phyloP scores from a whole-genome alignment of 176 grass and related monocot genomes.

The maize (Zea mays) region Zm-B73-REFERENCE-NAM-5.0 NC_050103.1:136888501-136889000 shows the following conservation, averaged over 20 bases:
- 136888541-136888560: too few species aligned
- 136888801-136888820: background rate
- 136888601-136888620: background rate
- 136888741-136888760: background rate
- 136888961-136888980: background rate
- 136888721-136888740: background rate
- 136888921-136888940: background rate
- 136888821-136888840: conserved; percentile 23
- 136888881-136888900: background rate
- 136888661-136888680: background rate
- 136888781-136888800: background rate
- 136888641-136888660: background rate
- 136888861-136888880: background rate
- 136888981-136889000: conserved; percentile 25
- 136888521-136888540: too few species aligned
- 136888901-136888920: background rate
- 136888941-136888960: conserved; percentile 9
- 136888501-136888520: too few species aligned
- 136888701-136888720: background rate
- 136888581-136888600: background rate
- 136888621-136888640: background rate
- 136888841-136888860: conserved; percentile 9
- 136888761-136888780: background rate
- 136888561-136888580: background rate
- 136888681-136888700: background rate